Base-by-base conservation (phyloP, 805 yeast genomes). In the Nakazawaea populi region DNA sequence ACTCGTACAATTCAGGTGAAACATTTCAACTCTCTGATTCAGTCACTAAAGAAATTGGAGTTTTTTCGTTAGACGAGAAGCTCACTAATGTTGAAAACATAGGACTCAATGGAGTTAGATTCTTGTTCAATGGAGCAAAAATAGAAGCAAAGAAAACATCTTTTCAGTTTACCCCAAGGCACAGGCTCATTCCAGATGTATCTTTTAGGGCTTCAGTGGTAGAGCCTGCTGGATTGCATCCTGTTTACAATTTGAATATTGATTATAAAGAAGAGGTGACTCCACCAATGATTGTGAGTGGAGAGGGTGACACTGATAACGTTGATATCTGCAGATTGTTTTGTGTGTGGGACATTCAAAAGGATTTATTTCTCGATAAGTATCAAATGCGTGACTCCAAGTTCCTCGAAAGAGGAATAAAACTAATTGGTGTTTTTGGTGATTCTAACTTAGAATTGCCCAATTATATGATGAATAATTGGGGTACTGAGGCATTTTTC, bases 401-500 rank as follows among this genome's bases (percentile, higher is more conserved):
- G 24, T 46, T 41, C 31, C 18, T 36, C 10, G 45, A 14, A 8
- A 29, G 41, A 9, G 53, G 53, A 11, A n/a, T 46, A n/a, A 42
- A 51, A 8, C 30, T 51, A 4, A 4, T 51, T 6, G 50, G 46
- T 10, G 6, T 51, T 7, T 51, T 37, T 39, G 53, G 53, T 4
- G 47, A 51, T 36, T 37, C 50, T 2, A 43, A 46, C 34, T 37
- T 51, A 4, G 53, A 51, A 38, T 36, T 51, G 7, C 53, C 53
- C n/a, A 42, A 24, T 11, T 51, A 51, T 32, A 6, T 24, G 35
- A 46, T 51, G 44, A 14, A 37, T 28, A 46, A 51, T 31, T 51
- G 53, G 53, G 53, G 53, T 9, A 42, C 50, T 9, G 53, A 51
- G 34, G 44, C 50, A 7, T n/a, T 51, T 8, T 37, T 51, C 35